A percentile compares a stretch with the other conserved stretches of the same genome.
phyloP scores from a whole-genome alignment of 768 basidiomycete genomes.

The Pilatotrama ljubarskyi region DNA sequence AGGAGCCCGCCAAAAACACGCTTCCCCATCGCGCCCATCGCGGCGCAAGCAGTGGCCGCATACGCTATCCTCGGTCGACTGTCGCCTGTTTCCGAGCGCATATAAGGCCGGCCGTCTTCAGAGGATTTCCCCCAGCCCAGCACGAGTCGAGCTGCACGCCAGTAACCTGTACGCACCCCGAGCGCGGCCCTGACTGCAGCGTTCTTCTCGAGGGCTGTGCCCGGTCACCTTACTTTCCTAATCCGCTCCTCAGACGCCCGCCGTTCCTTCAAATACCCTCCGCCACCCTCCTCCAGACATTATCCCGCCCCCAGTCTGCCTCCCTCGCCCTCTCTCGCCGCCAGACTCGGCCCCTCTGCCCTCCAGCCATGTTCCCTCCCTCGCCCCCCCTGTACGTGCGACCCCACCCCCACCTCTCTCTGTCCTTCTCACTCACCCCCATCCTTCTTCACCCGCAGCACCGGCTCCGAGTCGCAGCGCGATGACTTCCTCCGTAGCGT shows the following conservation, averaged over 20 bases:
- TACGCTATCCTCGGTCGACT: background rate
- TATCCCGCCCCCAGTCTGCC: background rate
- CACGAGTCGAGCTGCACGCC: background rate
- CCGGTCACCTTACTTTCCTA: background rate
- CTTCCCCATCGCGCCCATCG: too few relatives aligned
- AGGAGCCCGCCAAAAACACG: background rate
- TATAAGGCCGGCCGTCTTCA: background rate
- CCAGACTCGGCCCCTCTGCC: background rate
- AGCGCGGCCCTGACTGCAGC: too few relatives aligned
- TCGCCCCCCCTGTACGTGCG: background rate
- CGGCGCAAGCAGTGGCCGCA: too few relatives aligned
- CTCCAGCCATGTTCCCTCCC: background rate
- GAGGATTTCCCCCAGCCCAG: background rate
- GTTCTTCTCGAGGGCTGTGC: background rate
- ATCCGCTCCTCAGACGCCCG: background rate
- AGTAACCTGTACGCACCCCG: too few relatives aligned
- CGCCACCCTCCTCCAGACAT: background rate
- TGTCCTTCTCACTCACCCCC: background rate
- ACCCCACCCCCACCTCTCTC: background rate
- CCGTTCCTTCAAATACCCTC: background rate
- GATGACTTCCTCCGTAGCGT: constrained; percentile 4
- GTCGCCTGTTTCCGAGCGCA: background rate
- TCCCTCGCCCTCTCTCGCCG: background rate
- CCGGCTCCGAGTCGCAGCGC: background rate
- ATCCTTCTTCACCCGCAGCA: background rate